Percentiles rank a stretch among this genome's conserved stretches.
Evolutionary conservation across 805 yeast genomes (phyloP).

Genomic region (Scheffersomyces lignosus): DNA sequence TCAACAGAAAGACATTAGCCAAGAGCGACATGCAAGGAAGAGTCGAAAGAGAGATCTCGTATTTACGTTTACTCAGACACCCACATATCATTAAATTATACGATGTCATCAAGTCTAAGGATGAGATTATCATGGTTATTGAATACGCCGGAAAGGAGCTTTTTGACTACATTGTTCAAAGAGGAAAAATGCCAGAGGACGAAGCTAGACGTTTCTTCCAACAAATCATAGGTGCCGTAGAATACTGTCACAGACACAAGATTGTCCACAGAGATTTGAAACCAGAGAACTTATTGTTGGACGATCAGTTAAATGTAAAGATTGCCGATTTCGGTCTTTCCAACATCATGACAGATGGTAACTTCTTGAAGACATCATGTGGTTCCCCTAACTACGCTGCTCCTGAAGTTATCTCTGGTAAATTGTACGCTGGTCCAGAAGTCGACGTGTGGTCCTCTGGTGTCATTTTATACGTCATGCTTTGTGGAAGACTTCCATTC

Average conservation of each 20-base stretch:
- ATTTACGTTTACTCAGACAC: slow-evolving; percentile 28
- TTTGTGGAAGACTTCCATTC: slow-evolving; percentile 30
- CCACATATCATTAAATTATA: slow-evolving; percentile 32
- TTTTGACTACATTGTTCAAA: slow-evolving; percentile 29
- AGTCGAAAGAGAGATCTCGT: slow-evolving; percentile 29
- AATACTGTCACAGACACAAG: slow-evolving; percentile 32
- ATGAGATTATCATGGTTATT: slow-evolving; percentile 32
- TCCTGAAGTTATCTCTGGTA: slow-evolving; percentile 31
- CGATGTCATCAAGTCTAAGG: slow-evolving; percentile 31
- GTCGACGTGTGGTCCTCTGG: slow-evolving; percentile 33
- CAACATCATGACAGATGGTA: slow-evolving; percentile 33
- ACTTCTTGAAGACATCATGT: slow-evolving; percentile 29
- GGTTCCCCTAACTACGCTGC: slow-evolving; percentile 34
- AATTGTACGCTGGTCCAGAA: slow-evolving; percentile 32
- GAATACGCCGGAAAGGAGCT: slow-evolving; percentile 31
- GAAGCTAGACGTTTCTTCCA: slow-evolving; percentile 31
- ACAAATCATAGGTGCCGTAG: slow-evolving; percentile 31
- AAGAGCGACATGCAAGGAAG: slow-evolving; percentile 32
- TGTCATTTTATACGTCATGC: slow-evolving; percentile 30
- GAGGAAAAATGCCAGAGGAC: slow-evolving; percentile 30
- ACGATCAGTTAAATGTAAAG: slow-evolving; percentile 29
- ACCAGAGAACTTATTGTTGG: slow-evolving; percentile 61
- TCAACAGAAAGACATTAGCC: slow-evolving; percentile 30
- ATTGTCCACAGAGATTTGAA: slow-evolving; percentile 71
- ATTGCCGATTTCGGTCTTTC: slow-evolving; percentile 32